phyloP scores from a whole-genome alignment of 257 asterid genomes.

The Scutellaria barbata region DNA sequence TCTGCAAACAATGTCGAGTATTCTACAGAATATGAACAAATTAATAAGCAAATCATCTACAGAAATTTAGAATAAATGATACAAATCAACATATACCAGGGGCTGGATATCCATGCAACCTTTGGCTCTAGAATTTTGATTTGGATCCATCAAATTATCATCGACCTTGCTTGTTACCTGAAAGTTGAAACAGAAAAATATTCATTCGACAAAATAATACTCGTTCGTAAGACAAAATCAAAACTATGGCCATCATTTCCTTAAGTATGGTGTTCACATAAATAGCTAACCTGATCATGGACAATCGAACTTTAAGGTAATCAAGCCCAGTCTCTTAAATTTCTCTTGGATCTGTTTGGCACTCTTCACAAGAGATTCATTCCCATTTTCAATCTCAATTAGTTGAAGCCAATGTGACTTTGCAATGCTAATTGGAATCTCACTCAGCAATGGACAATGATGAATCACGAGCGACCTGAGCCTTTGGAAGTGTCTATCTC shows the following conservation, averaged over 20 bases:
- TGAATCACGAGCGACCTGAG: background rate
- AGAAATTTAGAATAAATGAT: no score
- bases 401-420: background rate
- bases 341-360: constrained; percentile 10
- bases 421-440: constrained; percentile 3
- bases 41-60: no score
- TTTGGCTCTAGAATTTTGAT: background rate
- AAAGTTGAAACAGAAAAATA: no score
- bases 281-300: background rate
- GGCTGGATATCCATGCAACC: background rate
- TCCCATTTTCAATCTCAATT: background rate
- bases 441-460: background rate
- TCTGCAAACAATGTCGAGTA: no score
- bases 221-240: no score
- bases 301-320: constrained; percentile 11
- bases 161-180: background rate
- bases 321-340: no score
- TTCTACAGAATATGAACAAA: no score
- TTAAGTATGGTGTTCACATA: background rate
- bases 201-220: background rate
- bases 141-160: background rate
- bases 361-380: background rate
- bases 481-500: background rate
- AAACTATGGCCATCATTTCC: no score
- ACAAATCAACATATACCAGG: no score